Conservation (phyloP, 192 early-diverging fungal species). For the Entophlyctis luteolus region DNA sequence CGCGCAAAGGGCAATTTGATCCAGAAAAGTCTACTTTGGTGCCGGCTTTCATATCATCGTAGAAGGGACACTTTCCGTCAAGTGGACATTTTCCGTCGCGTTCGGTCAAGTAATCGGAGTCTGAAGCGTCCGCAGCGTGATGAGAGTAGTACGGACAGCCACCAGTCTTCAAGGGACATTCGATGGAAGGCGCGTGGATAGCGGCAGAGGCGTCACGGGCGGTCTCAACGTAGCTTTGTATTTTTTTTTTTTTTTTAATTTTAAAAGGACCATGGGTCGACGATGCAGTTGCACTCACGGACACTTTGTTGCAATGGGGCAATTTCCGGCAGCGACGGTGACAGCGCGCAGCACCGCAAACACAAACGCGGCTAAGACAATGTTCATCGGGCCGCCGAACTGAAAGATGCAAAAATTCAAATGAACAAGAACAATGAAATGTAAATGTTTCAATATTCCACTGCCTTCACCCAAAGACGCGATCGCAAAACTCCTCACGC, state of each 20-base stretch:
- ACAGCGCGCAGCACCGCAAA: too few relatives aligned
- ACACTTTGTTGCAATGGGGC: too few relatives aligned
- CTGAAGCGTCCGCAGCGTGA: neutral
- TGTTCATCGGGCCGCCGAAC: too few relatives aligned
- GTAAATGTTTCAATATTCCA: too few relatives aligned
- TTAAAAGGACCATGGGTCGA: too few relatives aligned
- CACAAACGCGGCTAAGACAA: too few relatives aligned
- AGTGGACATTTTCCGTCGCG: constrained; percentile 20
- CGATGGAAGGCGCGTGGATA: neutral
- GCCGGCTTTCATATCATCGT: constrained; percentile 12
- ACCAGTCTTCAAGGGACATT: constrained; percentile 17
- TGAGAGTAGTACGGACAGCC: constrained; percentile 13
- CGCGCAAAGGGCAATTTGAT: constrained; percentile 3
- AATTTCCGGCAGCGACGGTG: too few relatives aligned
- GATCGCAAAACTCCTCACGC: neutral
- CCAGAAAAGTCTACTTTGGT: neutral
- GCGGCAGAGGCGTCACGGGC: neutral
- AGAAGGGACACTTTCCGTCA: constrained; percentile 11
- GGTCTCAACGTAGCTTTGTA: too few relatives aligned
- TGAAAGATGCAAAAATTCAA: too few relatives aligned
- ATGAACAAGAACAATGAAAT: too few relatives aligned
- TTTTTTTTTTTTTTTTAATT: too few relatives aligned
- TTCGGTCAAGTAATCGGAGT: constrained; percentile 1
- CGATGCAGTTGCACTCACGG: neutral
- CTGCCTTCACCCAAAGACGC: too few relatives aligned